A percentile compares a stretch with the other conserved stretches of the same genome.
Conservation (phyloP, 306 rosid species). For the Vigna hirtella region DNA sequence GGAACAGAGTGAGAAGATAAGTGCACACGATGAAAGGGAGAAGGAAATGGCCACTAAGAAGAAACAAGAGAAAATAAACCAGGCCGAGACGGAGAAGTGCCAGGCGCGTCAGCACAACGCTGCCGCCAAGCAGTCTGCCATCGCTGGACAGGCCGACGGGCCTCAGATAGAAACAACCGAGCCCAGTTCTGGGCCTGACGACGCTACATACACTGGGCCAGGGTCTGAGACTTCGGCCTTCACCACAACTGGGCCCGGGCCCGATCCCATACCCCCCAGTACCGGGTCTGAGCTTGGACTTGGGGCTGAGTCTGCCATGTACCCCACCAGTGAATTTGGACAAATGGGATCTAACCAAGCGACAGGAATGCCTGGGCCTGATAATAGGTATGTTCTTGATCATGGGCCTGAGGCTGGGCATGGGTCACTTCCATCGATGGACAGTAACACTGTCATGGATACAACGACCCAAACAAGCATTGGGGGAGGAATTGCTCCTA, state of each 20-base stretch:
- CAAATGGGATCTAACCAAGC: constrained; percentile 54
- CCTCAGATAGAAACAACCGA: constrained; percentile 13
- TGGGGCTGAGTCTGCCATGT: constrained; percentile 32
- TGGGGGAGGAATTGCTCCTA: constrained; percentile 28
- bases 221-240: not conserved
- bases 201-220: not conserved
- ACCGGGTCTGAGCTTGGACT: constrained; percentile 20
- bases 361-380: constrained; percentile 49
- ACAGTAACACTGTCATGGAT: constrained; percentile 42
- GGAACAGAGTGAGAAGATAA: constrained; percentile 57
- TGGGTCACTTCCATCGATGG: constrained; percentile 50
- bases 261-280: not conserved
- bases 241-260: not conserved
- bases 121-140: constrained; percentile 9
- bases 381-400: not conserved
- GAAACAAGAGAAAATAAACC: constrained; percentile 50
- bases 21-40: constrained; percentile 53
- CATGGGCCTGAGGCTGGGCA: not conserved
- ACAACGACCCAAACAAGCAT: constrained; percentile 42
- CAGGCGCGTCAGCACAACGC: constrained; percentile 60
- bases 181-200: not conserved
- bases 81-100: constrained; percentile 65
- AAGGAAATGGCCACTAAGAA: constrained; percentile 61
- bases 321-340: constrained; percentile 48
- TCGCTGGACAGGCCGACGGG: constrained; percentile 1